Evolutionary conservation across 2,329 filamentous ascomycete genomes (phyloP), one percentile per base, ranked within the genome.

Genomic region (Alternaria angustiovoidea): DNA sequence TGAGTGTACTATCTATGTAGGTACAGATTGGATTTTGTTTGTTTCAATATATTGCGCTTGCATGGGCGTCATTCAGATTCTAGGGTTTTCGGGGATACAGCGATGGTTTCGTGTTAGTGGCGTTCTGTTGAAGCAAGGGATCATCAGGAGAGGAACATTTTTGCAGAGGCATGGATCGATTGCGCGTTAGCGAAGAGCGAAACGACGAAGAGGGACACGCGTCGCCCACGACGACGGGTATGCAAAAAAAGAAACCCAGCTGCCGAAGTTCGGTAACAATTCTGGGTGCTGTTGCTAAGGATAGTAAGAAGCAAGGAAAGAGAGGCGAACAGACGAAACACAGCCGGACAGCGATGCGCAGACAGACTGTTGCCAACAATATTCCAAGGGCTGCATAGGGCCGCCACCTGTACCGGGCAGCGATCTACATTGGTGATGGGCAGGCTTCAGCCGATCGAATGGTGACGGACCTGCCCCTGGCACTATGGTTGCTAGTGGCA

Each of bases 401-500:
- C 52, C 46, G 36, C 22, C 24, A 36, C n/a, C 44, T 41, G 32
- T 47, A 22, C 46, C 36, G 51, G 48, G 48, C 52, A 60, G 22
- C 48, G 59, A 56, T 56, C 57, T 52, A 34, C 51, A 30, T 16
- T 18, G 26, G 48, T 34, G n/a, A 46, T 46, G 39, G 26, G 18
- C 46, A 24, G 48, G 57, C 42, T 47, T 16, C 22, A 49, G 60
- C 36, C 56, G 55, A 62, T 58, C 49, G 55, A 59, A 54, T 59
- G 32, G 63, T 54, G 61, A 57, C 52, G 52, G 49, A 26, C 24
- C 24, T 52, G 47, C 61, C 63, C 65, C 63, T 64, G 59, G 61
- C 53, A 48, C 51, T 53, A 53, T 48, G 46, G 46, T 14, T 49
- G 51, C 54, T 57, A 52, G 54, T 43, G 7, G 51, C 55, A 51